Evolutionary conservation across 768 basidiomycete species (phyloP).

Genomic region (Terana coerulea): DNA sequence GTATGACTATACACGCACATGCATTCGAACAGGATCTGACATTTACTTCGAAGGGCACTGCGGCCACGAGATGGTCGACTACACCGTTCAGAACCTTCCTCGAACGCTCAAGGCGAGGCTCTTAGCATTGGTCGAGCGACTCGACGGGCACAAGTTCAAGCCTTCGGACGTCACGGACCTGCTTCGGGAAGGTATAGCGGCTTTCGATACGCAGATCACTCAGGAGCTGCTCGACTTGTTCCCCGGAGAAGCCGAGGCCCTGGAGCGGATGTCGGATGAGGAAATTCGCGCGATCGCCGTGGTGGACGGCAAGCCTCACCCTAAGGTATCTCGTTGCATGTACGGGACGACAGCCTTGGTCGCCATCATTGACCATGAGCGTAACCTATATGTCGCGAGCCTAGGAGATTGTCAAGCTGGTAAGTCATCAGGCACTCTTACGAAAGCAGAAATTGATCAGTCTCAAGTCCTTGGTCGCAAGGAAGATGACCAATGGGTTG

Average conservation of each 20-base stretch:
- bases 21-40: slow-evolving; percentile 16
- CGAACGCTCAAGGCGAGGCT: slow-evolving; percentile 26
- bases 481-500: slow-evolving; percentile 33
- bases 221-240: slow-evolving; percentile 40
- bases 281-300: slow-evolving; percentile 50
- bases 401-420: slow-evolving; percentile 55
- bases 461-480: slow-evolving; percentile 38
- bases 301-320: slow-evolving; percentile 33
- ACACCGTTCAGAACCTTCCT: slow-evolving; percentile 37
- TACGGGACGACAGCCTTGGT: slow-evolving; percentile 49
- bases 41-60: slow-evolving; percentile 25
- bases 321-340: slow-evolving; percentile 42
- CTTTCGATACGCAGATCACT: slow-evolving; percentile 39
- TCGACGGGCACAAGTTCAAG: slow-evolving; percentile 21
- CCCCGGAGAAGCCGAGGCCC: slow-evolving; percentile 54
- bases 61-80: slow-evolving; percentile 42
- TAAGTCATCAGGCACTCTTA: slow-evolving; percentile 19
- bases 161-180: slow-evolving; percentile 33
- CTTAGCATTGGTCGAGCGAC: slow-evolving; percentile 28
- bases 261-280: slow-evolving; percentile 42
- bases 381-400: slow-evolving; percentile 53
- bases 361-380: slow-evolving; percentile 40
- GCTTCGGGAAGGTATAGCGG: slow-evolving; percentile 33
- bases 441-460: background rate
- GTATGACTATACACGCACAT: slow-evolving; percentile 32